Base-by-base conservation (phyloP, 176 grass and related monocot genomes). In the Carex scoparia region DNA sequence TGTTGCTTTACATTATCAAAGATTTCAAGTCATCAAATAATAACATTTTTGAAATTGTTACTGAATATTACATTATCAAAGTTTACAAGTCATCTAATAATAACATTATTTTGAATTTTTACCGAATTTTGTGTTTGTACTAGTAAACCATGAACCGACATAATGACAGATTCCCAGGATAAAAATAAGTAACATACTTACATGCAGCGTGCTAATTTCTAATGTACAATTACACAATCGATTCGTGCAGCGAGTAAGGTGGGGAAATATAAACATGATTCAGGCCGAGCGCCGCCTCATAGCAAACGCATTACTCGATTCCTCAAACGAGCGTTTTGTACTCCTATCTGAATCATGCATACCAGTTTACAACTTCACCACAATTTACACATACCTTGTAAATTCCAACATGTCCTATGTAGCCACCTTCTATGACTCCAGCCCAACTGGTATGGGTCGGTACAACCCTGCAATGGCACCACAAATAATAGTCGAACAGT, bases 261-360 rank as follows among this genome's bases (percentile, higher is more conserved):
- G 89, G 89, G 89, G 89, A 65, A 30, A 2, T 56, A 7, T 85
- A 57, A 81, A 38, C 23, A 60, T 90, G 81, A 67, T 90, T 7
- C 81, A 84, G 49, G 88, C 84, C 1, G 88, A 90, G 61, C 84
- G 88, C 19, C 85, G 88, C 14, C 71, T 90, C 15, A 4, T 90
- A 42, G 85, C 85, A 27, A 87, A 90, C 11, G 89, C 89, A 3
- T 74, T 87, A 9, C 85, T 90, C 15, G 89, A 90, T 31, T 81
- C 80, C 56, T 84, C 85, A 11, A 87, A 90, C 30, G 71, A 81
- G 27, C 85, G 85, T 51, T 90, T 90, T 15, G 81, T 90, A n/a
- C 85, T 90, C 18, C 76, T 85, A 64, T 90, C 89, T 1, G 89
- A 90, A 48, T 14, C 89, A 54, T 90, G 89, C 81, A 81, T 90